Evolutionary conservation across 139 green algal species (phyloP).

Genomic region (Tetraselmis chui): DNA sequence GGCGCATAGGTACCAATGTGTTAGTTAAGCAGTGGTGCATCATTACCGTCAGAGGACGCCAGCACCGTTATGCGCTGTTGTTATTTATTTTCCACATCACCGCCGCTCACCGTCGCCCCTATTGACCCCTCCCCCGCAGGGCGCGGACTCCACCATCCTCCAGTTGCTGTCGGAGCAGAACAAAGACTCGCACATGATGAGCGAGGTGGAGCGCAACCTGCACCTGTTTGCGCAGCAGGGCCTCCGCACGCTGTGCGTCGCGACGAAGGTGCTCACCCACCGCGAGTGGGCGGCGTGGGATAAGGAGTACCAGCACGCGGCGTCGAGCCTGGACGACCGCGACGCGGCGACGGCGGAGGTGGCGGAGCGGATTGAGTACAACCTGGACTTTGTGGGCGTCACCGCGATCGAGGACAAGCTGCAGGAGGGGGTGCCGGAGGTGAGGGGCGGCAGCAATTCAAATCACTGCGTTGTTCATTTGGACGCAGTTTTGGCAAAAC

Average conservation of each 20-base stretch:
- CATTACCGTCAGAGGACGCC: too few species aligned
- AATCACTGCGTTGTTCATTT: too few species aligned
- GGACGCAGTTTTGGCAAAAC: too few species aligned
- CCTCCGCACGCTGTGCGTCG: slow-evolving; percentile 45
- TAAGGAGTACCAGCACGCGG: slow-evolving; percentile 6
- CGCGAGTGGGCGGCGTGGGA: slow-evolving; percentile 9
- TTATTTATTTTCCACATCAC: too few species aligned
- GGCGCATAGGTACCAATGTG: too few species aligned
- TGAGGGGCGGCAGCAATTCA: too few species aligned
- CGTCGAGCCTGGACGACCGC: slow-evolving; percentile 39
- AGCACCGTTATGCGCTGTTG: too few species aligned
- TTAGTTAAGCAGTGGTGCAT: too few species aligned
- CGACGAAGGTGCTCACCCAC: background rate
- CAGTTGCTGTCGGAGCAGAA: slow-evolving; percentile 32
- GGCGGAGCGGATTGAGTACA: slow-evolving; percentile 47
- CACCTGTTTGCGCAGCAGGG: slow-evolving; percentile 20
- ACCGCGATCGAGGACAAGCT: slow-evolving; percentile 99
- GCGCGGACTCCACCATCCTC: slow-evolving; percentile 71
- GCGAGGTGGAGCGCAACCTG: background rate
- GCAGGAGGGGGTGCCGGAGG: slow-evolving; percentile 68
- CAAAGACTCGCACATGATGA: background rate
- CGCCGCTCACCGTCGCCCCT: too few species aligned
- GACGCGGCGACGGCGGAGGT: slow-evolving; percentile 52
- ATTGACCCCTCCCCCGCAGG: too few species aligned
- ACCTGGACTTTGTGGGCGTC: slow-evolving; percentile 81